phyloP scores from a whole-genome alignment of 345 rosid species.

The Aegle marmelos region DNA sequence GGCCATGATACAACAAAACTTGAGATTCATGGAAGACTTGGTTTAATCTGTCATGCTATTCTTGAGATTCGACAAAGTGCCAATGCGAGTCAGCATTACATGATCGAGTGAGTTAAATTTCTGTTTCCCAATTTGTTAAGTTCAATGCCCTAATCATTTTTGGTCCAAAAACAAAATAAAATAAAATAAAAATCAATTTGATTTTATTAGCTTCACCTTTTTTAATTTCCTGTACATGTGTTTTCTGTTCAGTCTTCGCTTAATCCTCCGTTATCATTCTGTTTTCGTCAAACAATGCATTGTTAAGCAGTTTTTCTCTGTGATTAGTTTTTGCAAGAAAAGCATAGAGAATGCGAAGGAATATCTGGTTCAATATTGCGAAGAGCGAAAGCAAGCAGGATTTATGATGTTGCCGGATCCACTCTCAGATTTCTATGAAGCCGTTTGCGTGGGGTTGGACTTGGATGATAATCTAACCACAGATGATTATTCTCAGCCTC shows the following conservation, averaged over 20 bases:
- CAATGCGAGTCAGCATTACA: constrained; percentile 13
- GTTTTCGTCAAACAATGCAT: not conserved
- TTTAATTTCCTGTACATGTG: not conserved
- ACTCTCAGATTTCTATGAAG: constrained; percentile 41
- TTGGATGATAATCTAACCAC: constrained; percentile 11
- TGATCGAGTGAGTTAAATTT: constrained; percentile 45
- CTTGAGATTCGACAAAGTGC: constrained; percentile 21
- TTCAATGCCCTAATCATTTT: not conserved
- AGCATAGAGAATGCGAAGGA: constrained; percentile 39
- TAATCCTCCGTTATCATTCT: not conserved
- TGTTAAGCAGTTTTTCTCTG: not conserved
- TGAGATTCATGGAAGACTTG: constrained; percentile 60
- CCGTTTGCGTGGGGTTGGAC: constrained; percentile 36
- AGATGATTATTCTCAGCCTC: constrained; percentile 16
- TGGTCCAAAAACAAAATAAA: not conserved
- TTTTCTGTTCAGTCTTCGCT: not conserved
- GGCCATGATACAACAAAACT: constrained; percentile 40
- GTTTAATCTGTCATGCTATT: constrained; percentile 50
- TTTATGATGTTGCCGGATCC: constrained; percentile 43
- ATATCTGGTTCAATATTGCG: constrained; percentile 41
- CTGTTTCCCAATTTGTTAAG: not conserved
- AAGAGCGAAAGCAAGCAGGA: constrained; percentile 33
- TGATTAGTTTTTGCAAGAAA: constrained; percentile 39
- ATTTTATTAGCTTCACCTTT: not conserved
- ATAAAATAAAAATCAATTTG: not conserved